Conservation (phyloP, 768 basidiomycete species). For the Suillus tomentosus region DNA sequence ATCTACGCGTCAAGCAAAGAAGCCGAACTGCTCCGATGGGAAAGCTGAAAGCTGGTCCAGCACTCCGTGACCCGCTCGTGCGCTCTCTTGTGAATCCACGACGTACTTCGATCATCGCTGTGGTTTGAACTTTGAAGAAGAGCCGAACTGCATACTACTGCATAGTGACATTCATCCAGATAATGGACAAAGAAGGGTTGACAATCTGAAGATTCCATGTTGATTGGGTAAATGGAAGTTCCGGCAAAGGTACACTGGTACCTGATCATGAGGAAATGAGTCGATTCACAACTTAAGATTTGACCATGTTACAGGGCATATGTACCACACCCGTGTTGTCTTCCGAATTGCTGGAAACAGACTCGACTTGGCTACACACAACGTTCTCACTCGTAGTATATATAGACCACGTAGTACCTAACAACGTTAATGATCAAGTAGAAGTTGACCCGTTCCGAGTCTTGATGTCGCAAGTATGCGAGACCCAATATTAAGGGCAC, state of each 20-base stretch:
- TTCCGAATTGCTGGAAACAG: background rate
- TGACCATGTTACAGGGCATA: background rate
- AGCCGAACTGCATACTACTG: constrained; percentile 27
- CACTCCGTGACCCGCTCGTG: background rate
- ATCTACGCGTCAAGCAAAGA: constrained; percentile 10
- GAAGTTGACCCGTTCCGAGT: background rate
- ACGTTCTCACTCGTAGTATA: background rate
- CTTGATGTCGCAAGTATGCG: background rate
- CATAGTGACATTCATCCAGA: constrained; percentile 11
- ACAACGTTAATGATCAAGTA: background rate
- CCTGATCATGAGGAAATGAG: no score
- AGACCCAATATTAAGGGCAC: background rate
- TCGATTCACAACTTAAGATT: background rate
- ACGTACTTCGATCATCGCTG: constrained; percentile 19
- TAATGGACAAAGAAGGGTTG: no score
- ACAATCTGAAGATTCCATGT: no score
- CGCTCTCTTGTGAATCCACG: constrained; percentile 14
- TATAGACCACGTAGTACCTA: background rate
- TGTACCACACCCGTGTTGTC: background rate
- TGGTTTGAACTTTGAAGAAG: constrained; percentile 21
- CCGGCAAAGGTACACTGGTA: no score
- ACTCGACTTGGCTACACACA: background rate
- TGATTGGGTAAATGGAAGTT: no score
- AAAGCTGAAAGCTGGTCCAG: constrained; percentile 18
- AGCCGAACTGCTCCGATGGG: constrained; percentile 8